Evolutionary conservation across 768 basidiomycete species (phyloP).

Genomic region (Suillus bovinus): DNA sequence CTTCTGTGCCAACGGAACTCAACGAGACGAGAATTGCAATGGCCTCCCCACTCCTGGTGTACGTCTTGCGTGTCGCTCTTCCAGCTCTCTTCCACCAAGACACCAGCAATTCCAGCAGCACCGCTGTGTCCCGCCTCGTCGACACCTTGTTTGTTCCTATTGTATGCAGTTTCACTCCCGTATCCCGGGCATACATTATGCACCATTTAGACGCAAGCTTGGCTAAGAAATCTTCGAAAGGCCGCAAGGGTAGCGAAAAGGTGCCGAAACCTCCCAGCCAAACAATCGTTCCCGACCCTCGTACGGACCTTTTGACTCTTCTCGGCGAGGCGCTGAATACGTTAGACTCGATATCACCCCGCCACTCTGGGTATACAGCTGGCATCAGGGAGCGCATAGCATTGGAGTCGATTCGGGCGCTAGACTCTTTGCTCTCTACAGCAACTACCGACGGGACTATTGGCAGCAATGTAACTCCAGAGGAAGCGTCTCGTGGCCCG

Average conservation of each 20-base stretch:
- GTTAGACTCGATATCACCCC: neutral
- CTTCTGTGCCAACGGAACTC: slow-evolving; percentile 12
- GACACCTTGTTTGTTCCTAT: slow-evolving; percentile 22
- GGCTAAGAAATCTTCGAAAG: no score
- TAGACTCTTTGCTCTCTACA: slow-evolving; percentile 22
- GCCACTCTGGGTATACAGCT: neutral
- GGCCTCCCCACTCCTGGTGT: slow-evolving; percentile 25
- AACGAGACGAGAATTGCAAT: slow-evolving; percentile 21
- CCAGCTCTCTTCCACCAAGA: slow-evolving; percentile 18
- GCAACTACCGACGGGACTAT: slow-evolving; percentile 4
- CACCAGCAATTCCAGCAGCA: slow-evolving; percentile 9
- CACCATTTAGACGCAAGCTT: no score
- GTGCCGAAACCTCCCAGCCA: no score
- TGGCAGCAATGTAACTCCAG: neutral
- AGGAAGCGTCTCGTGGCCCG: neutral
- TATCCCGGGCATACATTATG: neutral
- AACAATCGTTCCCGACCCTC: no score
- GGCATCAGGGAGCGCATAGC: slow-evolving; percentile 24
- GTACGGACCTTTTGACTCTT: no score
- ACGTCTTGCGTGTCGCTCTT: slow-evolving; percentile 21
- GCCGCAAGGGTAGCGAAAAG: no score
- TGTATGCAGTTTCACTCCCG: slow-evolving; percentile 11
- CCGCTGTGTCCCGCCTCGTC: slow-evolving; percentile 19
- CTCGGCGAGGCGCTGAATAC: no score
- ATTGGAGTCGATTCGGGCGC: slow-evolving; percentile 29